A percentile compares a stretch with the other conserved stretches of the same genome.
phyloP scores from a whole-genome alignment of 352 stramenopile species.

The Chrysophaeum taylorii region DNA sequence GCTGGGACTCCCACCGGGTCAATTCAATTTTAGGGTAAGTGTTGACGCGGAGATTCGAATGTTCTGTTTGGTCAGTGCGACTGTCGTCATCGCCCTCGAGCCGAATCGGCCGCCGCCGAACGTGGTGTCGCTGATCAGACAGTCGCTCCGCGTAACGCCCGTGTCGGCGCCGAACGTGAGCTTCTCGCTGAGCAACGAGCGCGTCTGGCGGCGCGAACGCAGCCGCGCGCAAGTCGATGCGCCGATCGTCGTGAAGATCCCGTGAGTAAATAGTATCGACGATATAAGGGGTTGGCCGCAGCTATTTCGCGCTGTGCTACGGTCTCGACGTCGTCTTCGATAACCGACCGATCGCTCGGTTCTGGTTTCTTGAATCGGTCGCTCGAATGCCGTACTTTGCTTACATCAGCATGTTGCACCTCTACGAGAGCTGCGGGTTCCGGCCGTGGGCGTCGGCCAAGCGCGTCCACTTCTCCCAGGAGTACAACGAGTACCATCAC shows the following conservation, averaged over 20 bases:
- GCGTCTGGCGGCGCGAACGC: conserved; percentile 38
- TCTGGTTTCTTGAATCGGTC: conserved; percentile 39
- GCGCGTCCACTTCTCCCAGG: conserved; percentile 45
- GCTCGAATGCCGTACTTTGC: conserved; percentile 41
- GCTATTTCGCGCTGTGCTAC: conserved; percentile 37
- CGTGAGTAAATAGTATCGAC: too few species aligned
- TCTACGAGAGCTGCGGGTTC: conserved; percentile 42
- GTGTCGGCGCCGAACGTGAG: too few species aligned
- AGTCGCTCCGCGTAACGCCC: too few species aligned
- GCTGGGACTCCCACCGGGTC: too few species aligned
- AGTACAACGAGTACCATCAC: conserved; percentile 51
- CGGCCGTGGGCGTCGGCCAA: conserved; percentile 37
- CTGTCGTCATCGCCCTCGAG: too few species aligned
- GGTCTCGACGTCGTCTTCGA: conserved; percentile 45
- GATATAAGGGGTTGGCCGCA: too few species aligned
- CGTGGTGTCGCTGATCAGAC: too few species aligned
- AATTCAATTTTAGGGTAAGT: too few species aligned
- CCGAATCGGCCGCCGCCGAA: too few species aligned
- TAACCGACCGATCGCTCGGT: conserved; percentile 28
- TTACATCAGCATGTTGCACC: conserved; percentile 41
- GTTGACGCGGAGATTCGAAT: too few species aligned
- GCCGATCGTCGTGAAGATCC: conserved; percentile 40
- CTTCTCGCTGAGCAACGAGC: conserved; percentile 37
- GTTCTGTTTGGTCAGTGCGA: too few species aligned
- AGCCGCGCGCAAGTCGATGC: conserved; percentile 29